Conservation (phyloP, 2,329 filamentous ascomycete species). For the Hypoxylon sp. region DNA sequence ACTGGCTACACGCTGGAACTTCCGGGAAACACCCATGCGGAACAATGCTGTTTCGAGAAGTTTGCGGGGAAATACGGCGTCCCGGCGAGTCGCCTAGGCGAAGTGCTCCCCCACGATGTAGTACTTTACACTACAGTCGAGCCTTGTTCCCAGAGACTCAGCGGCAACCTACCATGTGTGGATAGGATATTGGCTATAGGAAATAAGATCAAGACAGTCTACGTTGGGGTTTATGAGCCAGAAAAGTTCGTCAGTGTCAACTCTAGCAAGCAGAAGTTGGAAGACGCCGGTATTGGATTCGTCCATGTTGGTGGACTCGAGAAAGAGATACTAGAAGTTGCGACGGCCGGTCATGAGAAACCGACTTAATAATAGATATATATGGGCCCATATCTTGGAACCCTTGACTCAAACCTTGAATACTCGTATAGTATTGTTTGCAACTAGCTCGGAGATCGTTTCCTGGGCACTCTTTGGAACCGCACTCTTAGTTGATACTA, state of each 20-base stretch:
- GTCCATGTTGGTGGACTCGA: slow-evolving; percentile 82
- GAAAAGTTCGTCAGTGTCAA: slow-evolving; percentile 91
- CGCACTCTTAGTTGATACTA: no score
- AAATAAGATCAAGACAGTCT: slow-evolving; percentile 79
- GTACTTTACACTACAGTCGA: slow-evolving; percentile 95
- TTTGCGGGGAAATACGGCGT: slow-evolving; percentile 65
- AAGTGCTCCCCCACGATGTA: slow-evolving; percentile 66
- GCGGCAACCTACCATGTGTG: slow-evolving; percentile 82
- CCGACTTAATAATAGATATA: slow-evolving; percentile 4
- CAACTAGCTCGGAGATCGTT: not conserved
- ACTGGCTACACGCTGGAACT: slow-evolving; percentile 94
- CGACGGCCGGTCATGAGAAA: slow-evolving; percentile 81
- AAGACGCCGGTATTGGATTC: slow-evolving; percentile 80
- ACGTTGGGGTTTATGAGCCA: slow-evolving; percentile 90
- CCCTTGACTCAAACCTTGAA: not conserved
- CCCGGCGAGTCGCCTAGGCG: slow-evolving; percentile 68
- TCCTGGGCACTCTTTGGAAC: not conserved
- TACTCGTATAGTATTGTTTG: not conserved
- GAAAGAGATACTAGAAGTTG: slow-evolving; percentile 83
- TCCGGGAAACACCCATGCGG: slow-evolving; percentile 93
- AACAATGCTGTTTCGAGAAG: slow-evolving; percentile 92
- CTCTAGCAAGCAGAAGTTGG: slow-evolving; percentile 77
- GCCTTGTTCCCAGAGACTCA: slow-evolving; percentile 81
- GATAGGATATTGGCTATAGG: slow-evolving; percentile 79
- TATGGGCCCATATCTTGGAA: not conserved